These are phyloP conservation scores for Saccharomycopsis sp. DNA, from an alignment of 805 yeast species.

Conservation along the genomic window DNA sequence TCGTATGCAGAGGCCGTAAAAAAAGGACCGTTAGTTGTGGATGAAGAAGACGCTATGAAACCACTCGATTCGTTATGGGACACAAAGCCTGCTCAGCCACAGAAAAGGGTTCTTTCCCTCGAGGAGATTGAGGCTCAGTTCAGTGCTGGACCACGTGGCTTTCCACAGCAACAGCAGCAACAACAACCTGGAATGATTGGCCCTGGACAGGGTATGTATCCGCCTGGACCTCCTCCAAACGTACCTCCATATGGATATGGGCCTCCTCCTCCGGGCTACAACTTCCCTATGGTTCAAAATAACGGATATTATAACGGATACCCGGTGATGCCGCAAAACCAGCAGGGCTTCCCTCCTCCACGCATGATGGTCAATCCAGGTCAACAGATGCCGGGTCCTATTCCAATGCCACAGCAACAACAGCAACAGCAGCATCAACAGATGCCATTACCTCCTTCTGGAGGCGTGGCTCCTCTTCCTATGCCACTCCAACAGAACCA, in stretches of 20 bases:
- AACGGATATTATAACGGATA: constrained; percentile 1
- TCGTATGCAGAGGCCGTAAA: constrained; percentile 43
- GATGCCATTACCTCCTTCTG: constrained; percentile 25
- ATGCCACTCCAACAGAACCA: constrained; percentile 22
- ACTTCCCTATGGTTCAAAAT: constrained; percentile 1
- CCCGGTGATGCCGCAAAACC: constrained; percentile 15
- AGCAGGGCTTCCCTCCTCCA: constrained; percentile 6
- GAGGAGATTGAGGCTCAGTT: constrained; percentile 83
- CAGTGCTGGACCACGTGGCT: constrained; percentile 32
- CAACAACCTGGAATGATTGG: constrained; percentile 21
- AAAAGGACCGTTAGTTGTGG: constrained; percentile 33
- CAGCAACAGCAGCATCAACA: constrained; percentile 24
- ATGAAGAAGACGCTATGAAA: constrained; percentile 39
- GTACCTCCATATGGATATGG: constrained; percentile 12
- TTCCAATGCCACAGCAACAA: constrained; percentile 21
- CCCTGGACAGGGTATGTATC: constrained; percentile 18
- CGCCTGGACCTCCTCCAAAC: constrained; percentile 28
- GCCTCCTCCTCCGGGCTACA: constrained; percentile 21
- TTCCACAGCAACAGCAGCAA: constrained; percentile 13
- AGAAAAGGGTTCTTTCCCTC: constrained; percentile 54
- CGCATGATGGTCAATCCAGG: constrained; percentile 2
- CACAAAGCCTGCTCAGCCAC: constrained; percentile 25
- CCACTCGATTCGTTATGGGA: constrained; percentile 75
- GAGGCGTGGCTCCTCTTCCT: constrained; percentile 24
- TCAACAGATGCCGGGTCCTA: constrained; percentile 1